A percentile compares a stretch with the other conserved stretches of the same genome.
Conservation (phyloP, 106 monocot genomes). For the Dendrobium huoshanense region DNA sequence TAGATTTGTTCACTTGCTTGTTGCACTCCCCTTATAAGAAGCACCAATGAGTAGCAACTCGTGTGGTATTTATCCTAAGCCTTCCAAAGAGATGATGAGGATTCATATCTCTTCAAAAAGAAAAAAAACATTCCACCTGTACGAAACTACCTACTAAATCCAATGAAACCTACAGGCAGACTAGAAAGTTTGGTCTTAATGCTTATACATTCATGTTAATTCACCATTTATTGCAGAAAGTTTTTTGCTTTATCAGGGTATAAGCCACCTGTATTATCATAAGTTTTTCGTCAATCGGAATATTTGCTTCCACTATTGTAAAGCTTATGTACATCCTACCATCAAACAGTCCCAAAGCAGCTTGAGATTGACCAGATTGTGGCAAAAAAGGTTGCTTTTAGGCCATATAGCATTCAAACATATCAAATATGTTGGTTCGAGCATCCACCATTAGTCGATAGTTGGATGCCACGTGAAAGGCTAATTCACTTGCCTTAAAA, state of each 20-base stretch:
- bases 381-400: not conserved
- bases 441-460: not conserved
- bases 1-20: not conserved
- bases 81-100: not conserved
- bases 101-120: not conserved
- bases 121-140: not conserved
- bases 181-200: not conserved
- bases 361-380: not conserved
- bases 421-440: not conserved
- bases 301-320: not conserved
- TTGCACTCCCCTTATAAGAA: not conserved
- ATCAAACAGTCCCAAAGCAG: too few relatives aligned
- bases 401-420: not conserved
- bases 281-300: not conserved
- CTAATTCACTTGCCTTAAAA: not conserved
- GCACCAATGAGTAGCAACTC: not conserved
- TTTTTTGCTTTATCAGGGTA: not conserved
- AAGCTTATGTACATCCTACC: not conserved
- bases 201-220: not conserved
- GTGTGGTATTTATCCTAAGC: not conserved
- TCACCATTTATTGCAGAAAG: not conserved
- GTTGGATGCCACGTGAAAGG: not conserved
- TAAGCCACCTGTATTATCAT: not conserved
- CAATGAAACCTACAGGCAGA: not conserved
- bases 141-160: not conserved